These are phyloP conservation scores for Hymenoscyphus albidus DNA, from an alignment of 2,329 filamentous ascomycete species.

Conservation along the genomic window DNA sequence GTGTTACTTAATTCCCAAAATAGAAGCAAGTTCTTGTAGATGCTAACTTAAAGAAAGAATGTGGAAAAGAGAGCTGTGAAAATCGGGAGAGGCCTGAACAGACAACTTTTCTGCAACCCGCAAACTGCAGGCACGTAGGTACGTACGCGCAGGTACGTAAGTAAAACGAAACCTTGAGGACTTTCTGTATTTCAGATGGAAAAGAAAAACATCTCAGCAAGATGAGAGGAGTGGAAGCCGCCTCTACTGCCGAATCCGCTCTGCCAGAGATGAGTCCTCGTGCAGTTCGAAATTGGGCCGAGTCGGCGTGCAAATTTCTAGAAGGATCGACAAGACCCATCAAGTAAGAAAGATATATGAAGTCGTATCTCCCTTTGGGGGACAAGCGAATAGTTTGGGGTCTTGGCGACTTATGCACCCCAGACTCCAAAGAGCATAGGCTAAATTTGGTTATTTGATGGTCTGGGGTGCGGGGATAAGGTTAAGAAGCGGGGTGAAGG, in stretches of 20 bases:
- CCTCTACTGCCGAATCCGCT: background rate
- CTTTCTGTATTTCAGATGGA: background rate
- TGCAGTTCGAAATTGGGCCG: background rate
- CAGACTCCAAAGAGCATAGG: conserved; percentile 1
- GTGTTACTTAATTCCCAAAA: background rate
- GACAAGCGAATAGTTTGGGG: background rate
- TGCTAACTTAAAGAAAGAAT: background rate
- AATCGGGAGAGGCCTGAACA: background rate
- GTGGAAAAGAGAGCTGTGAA: background rate
- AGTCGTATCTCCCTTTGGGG: background rate
- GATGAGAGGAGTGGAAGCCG: background rate
- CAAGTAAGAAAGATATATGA: background rate
- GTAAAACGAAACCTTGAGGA: background rate
- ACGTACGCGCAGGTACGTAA: background rate
- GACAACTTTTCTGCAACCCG: background rate
- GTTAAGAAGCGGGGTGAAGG: conserved; percentile 1
- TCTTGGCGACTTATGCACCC: background rate
- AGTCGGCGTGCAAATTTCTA: background rate
- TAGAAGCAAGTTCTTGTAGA: background rate
- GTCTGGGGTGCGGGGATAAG: conserved; percentile 1
- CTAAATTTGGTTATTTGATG: conserved; percentile 2
- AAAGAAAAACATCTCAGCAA: background rate
- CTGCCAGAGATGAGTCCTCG: background rate
- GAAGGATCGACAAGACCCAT: background rate
- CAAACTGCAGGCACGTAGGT: background rate